Evolutionary conservation across 2,329 filamentous ascomycete species (phyloP).

Genomic region (Fragosphaeria purpurea): DNA sequence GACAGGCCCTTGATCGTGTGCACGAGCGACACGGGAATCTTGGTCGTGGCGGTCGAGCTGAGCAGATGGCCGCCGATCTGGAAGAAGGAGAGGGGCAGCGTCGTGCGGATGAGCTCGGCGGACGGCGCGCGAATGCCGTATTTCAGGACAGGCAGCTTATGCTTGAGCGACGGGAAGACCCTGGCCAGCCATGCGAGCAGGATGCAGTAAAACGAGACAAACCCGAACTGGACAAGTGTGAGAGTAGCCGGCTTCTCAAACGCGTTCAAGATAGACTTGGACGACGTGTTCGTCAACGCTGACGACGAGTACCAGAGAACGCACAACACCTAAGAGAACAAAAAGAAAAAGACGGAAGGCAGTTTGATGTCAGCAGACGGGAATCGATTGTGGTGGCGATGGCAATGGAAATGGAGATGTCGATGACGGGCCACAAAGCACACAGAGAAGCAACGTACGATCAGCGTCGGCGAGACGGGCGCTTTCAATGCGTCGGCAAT

Average conservation of each 20-base stretch:
- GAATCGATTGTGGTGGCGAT: neutral
- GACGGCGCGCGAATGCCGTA: constrained; percentile 76
- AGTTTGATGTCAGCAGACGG: no score
- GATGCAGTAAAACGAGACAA: constrained; percentile 82
- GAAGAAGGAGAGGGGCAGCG: constrained; percentile 84
- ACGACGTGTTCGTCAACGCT: constrained; percentile 92
- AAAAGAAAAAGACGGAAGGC: neutral
- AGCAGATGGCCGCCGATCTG: constrained; percentile 90
- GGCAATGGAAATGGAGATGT: neutral
- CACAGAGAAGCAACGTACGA: constrained; percentile 46
- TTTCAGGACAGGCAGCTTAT: constrained; percentile 65
- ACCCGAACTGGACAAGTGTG: constrained; percentile 85
- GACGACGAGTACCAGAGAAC: constrained; percentile 91
- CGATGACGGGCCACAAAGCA: neutral
- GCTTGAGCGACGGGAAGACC: constrained; percentile 60
- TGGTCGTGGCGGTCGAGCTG: constrained; percentile 85
- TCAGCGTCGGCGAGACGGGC: constrained; percentile 76
- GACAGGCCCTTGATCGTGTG: constrained; percentile 98
- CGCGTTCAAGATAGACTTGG: constrained; percentile 89
- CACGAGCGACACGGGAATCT: constrained; percentile 92
- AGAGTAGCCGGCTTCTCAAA: constrained; percentile 86
- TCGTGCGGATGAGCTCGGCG: constrained; percentile 72
- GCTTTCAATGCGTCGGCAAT: constrained; percentile 84
- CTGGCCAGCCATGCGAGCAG: constrained; percentile 66
- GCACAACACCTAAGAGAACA: constrained; percentile 57